phyloP scores from a whole-genome alignment of 306 rosid genomes.

The Castanopsis chinensis region DNA sequence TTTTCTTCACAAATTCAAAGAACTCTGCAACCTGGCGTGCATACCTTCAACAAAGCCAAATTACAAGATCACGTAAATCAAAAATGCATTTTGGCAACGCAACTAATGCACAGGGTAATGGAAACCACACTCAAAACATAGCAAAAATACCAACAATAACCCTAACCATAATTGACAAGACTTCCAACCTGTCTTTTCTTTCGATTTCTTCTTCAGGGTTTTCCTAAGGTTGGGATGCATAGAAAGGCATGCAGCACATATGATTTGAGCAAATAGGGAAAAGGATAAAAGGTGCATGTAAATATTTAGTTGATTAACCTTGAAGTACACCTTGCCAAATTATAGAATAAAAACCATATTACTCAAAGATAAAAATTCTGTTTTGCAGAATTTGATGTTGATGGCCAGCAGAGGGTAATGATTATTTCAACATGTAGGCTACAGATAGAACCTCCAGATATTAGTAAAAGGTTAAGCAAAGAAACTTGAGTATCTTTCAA shows the following conservation, averaged over 20 bases:
- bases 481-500: too few relatives aligned
- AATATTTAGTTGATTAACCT: neutral
- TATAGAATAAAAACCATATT: neutral
- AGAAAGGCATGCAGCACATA: too few relatives aligned
- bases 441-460: too few relatives aligned
- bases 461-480: too few relatives aligned
- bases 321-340: neutral
- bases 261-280: neutral
- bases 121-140: neutral
- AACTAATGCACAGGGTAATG: neutral
- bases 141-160: neutral
- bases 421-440: too few relatives aligned
- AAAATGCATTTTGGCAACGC: conserved; percentile 1
- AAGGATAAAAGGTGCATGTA: neutral
- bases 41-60: conserved; percentile 58
- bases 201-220: neutral
- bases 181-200: neutral
- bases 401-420: too few relatives aligned
- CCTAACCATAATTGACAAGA: neutral
- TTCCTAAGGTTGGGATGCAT: too few relatives aligned
- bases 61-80: neutral
- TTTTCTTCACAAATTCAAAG: conserved; percentile 89
- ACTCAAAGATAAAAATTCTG: neutral
- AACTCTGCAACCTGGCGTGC: conserved; percentile 94
- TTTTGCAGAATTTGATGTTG: too few relatives aligned